Evolutionary conservation across 2,329 filamentous ascomycete genomes (phyloP).

Genomic region (Ceratocystis destructans): DNA sequence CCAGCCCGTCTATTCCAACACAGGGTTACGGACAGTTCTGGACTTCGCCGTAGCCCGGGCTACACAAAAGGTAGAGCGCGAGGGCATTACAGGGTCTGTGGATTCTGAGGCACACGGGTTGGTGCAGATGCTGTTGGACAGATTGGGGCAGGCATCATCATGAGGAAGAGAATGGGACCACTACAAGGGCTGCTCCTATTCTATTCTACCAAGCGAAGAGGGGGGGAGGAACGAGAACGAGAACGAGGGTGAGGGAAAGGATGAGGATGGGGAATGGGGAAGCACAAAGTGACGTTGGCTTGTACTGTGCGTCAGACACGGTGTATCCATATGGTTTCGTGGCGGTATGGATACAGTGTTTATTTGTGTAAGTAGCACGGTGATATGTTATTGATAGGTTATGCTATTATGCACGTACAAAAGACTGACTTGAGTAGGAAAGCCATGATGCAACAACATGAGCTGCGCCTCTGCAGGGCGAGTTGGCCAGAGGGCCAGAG

Average conservation of each 20-base stretch:
- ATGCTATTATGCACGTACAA: neutral
- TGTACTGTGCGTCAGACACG: neutral
- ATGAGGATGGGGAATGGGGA: neutral
- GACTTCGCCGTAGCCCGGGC: slow-evolving; percentile 52
- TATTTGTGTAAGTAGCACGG: neutral
- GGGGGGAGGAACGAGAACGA: neutral
- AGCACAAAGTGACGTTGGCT: neutral
- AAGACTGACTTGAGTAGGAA: neutral
- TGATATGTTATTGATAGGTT: neutral
- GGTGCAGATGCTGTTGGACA: neutral
- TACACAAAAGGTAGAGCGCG: slow-evolving; percentile 51
- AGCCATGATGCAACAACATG: neutral
- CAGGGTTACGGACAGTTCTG: slow-evolving; percentile 30
- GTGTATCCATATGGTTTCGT: no score
- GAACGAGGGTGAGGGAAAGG: neutral
- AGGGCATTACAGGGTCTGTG: slow-evolving; percentile 47
- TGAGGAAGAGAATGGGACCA: neutral
- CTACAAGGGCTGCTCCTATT: no score
- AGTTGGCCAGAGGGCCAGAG: neutral
- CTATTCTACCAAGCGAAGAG: neutral
- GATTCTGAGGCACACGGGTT: slow-evolving; percentile 17
- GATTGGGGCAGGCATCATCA: neutral
- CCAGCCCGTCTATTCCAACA: neutral
- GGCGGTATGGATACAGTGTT: neutral
- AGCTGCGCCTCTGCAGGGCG: slow-evolving; percentile 5